Evolutionary conservation across 1,284 basidiomycete genomes (phyloP), one percentile per base, ranked within the genome.

Genomic region (Ustilago curta): DNA sequence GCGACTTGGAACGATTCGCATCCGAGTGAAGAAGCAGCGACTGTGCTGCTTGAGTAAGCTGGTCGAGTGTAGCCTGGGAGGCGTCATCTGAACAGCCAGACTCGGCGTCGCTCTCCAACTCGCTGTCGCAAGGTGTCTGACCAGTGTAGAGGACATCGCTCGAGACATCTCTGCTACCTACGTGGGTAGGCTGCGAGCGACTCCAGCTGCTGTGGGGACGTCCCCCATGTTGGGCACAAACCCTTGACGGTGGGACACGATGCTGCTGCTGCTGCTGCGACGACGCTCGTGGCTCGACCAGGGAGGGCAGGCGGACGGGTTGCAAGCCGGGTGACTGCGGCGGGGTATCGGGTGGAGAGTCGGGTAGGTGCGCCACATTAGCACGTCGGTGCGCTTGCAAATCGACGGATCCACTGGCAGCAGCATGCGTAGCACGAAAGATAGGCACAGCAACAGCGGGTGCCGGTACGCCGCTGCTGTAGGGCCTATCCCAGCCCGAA

Each of bases 261-360:
- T 59, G 59, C 48, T 21, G 29, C 21, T 59, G 65, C 14, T 59
- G 59, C 48, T 21, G 37, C 27, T 65, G 65, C 14, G 65, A 44
- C 4, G 57, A 25, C 6, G 39, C 29, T 31, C 48, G 58, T 40
- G 49, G 27, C 23, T 65, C 62, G 50, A 54, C 21, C 6, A 70
- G 40, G 2, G 62, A 11, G 1, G 63, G 53, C 12, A 67, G 19
- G 9, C 48, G 68, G 11, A 58, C 43, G 29, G 72, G 68, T 29
- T 8, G 47, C 8, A 74, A 42, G 51, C 64, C 54, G 25, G 73
- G 73, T 40, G 69, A 76, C 19, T 71, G 73, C 35, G 74, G 74
- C 62, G 74, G 74, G 56, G 74, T 76, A 64, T 72, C 70, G 54
- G 74, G 74, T 8, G 74, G 74, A 54, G 70, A 73, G 49, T 76